Evolutionary conservation across 345 rosid genomes (phyloP).

Genomic region (Balakata baccata): DNA sequence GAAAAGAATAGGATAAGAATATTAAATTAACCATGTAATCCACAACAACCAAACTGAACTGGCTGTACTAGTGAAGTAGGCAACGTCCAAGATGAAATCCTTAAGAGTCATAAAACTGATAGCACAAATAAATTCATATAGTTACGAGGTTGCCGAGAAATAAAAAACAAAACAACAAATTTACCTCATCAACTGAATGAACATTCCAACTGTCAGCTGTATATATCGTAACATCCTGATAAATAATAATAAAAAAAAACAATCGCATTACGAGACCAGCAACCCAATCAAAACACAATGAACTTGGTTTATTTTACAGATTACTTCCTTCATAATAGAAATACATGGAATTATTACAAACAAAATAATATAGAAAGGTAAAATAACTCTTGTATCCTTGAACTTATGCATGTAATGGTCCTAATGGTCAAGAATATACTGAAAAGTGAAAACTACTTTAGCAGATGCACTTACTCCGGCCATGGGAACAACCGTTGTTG

Average conservation of each 20-base stretch:
- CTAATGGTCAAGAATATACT: not conserved
- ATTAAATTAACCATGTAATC: not conserved
- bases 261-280: not conserved
- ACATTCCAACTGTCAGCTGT: conserved; percentile 80
- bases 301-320: not conserved
- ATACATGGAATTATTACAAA: not conserved
- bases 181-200: conserved; percentile 91
- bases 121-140: not conserved
- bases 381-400: not conserved
- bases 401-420: not conserved
- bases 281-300: not conserved
- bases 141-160: not conserved
- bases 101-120: not conserved
- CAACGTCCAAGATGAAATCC: not conserved
- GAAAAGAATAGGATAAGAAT: not conserved
- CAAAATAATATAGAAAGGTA: not conserved
- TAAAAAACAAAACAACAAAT: not conserved
- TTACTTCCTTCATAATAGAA: not conserved
- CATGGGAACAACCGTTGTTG: conserved; percentile 50
- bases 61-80: not conserved
- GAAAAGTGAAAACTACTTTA: not conserved
- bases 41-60: not conserved
- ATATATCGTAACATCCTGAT: conserved; percentile 78
- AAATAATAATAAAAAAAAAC: not conserved
- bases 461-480: conserved; percentile 56